Percentiles rank a stretch among this genome's conserved stretches.
Evolutionary conservation across 306 rosid species (phyloP).

Genomic region (Inga laurina): DNA sequence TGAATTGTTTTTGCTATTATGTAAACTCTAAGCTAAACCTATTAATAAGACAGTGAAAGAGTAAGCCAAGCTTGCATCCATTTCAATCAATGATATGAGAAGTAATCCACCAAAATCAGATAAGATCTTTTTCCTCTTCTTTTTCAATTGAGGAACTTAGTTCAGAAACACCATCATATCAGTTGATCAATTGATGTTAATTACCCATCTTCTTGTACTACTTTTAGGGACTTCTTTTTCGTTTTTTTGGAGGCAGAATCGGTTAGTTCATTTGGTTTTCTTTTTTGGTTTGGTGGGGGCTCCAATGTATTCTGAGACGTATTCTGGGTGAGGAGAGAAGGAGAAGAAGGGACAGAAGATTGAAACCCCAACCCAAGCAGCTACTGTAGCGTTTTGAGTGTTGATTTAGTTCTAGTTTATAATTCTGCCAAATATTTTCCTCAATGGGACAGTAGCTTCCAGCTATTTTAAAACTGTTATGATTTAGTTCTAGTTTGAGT

Average conservation of each 20-base stretch:
- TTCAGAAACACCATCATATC: background rate
- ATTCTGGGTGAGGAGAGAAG: background rate
- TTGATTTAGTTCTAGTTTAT: background rate
- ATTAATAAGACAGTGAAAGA: background rate
- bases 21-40: background rate
- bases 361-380: background rate
- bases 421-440: background rate
- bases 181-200: background rate
- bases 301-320: background rate
- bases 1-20: background rate
- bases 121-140: background rate
- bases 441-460: background rate
- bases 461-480: background rate
- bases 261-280: background rate
- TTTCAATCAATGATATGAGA: background rate
- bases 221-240: background rate
- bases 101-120: background rate
- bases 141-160: background rate
- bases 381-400: background rate
- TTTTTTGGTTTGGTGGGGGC: background rate
- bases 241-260: background rate
- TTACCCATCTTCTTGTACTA: background rate
- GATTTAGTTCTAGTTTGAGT: no score
- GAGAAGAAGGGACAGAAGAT: background rate
- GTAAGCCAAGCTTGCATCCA: background rate